Percentiles rank a stretch among this genome's conserved stretches.
Evolutionary conservation across 768 basidiomycete genomes (phyloP).

Genomic region (Thelephora ganbajun): DNA sequence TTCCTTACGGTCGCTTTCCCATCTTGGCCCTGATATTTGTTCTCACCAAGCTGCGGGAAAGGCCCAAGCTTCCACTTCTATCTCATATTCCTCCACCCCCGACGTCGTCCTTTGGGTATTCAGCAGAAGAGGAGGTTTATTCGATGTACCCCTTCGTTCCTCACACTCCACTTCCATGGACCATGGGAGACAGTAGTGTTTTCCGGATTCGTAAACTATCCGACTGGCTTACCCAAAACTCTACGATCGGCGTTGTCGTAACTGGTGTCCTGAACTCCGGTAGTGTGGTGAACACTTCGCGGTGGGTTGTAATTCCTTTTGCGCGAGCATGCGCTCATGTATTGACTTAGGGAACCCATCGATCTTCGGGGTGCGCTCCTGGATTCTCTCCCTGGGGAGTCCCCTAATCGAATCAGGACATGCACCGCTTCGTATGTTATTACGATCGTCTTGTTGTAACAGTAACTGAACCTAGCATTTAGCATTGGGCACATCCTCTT

Average conservation of each 20-base stretch:
- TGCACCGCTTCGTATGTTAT: conserved; percentile 15
- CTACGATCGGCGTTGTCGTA: not conserved
- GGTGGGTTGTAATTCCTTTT: conserved; percentile 16
- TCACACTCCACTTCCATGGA: conserved; percentile 35
- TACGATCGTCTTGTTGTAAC: not conserved
- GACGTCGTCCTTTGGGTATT: not conserved
- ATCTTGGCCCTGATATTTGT: no score
- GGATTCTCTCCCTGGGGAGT: not conserved
- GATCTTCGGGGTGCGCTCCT: conserved; percentile 7
- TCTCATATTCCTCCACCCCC: conserved; percentile 10
- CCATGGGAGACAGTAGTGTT: conserved; percentile 24
- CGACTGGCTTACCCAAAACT: conserved; percentile 36
- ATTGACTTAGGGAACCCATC: conserved; percentile 2
- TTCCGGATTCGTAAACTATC: conserved; percentile 52
- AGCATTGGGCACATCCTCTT: conserved; percentile 56
- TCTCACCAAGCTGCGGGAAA: not conserved
- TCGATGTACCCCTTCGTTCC: conserved; percentile 57
- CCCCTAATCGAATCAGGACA: not conserved
- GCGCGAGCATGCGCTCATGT: not conserved
- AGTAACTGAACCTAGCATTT: not conserved
- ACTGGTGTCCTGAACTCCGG: conserved; percentile 24
- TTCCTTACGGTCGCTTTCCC: not conserved
- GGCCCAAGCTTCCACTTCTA: conserved; percentile 5
- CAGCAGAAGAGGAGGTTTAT: conserved; percentile 18
- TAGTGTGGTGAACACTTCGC: conserved; percentile 20